phyloP scores from a whole-genome alignment of 1,139 yeast species.

The Yamadazyma trypodendri region DNA sequence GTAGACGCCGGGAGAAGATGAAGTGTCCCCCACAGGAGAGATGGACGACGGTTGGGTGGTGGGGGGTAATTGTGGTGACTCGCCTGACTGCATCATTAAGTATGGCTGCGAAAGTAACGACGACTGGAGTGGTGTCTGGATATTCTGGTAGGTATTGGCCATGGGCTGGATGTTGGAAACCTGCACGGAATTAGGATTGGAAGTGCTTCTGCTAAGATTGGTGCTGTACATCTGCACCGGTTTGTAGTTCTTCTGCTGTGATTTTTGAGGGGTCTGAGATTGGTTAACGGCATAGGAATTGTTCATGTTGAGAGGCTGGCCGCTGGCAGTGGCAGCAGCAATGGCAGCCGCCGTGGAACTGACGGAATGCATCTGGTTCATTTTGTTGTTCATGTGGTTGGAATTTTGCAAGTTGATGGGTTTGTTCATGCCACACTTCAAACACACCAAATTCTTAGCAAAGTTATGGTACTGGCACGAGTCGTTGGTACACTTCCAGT shows the following conservation, averaged over 20 bases:
- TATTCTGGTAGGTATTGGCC: neutral
- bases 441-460: conserved; percentile 84
- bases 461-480: conserved; percentile 87
- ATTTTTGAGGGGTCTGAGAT: conserved; percentile 9
- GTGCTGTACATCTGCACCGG: conserved; percentile 2
- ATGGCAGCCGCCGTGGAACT: conserved; percentile 51
- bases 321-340: conserved; percentile 55
- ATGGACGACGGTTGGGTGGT: conserved; percentile 3
- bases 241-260: conserved; percentile 5
- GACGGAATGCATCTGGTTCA: conserved; percentile 30
- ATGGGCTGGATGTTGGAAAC: neutral
- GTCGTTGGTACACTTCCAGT: conserved; percentile 86
- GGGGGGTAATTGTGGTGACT: conserved; percentile 7
- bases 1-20: conserved; percentile 25
- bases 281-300: conserved; percentile 19
- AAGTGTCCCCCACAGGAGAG: conserved; percentile 8
- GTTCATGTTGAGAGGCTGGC: conserved; percentile 43
- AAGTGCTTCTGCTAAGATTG: conserved; percentile 13
- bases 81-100: conserved; percentile 9
- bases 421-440: conserved; percentile 84
- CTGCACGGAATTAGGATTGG: conserved; percentile 11
- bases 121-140: conserved; percentile 3
- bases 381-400: conserved; percentile 10
- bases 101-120: conserved; percentile 16
- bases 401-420: conserved; percentile 37